A percentile compares a stretch with the other conserved stretches of the same genome.
phyloP scores from a whole-genome alignment of 2,329 filamentous ascomycete genomes.

The Polytolypa hystricis region DNA sequence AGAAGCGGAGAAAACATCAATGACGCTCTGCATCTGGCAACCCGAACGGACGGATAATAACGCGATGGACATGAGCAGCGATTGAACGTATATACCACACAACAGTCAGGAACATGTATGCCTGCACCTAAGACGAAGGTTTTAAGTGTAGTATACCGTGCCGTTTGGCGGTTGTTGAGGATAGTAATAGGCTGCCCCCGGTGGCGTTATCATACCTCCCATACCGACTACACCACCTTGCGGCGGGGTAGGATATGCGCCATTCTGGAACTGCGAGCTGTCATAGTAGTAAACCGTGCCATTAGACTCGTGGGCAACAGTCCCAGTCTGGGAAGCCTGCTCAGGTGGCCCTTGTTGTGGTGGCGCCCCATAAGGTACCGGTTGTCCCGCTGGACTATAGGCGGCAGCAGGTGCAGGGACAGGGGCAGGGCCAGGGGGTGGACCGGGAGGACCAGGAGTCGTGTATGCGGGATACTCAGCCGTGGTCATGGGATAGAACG shows the following conservation, averaged over 20 bases:
- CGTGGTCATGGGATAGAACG: conserved; percentile 54
- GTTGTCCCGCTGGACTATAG: conserved; percentile 29
- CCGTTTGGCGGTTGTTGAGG: conserved; percentile 42
- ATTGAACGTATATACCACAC: no score
- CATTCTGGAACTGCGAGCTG: conserved; percentile 53
- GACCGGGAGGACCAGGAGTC: conserved; percentile 37
- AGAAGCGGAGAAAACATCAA: no score
- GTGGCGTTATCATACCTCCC: conserved; percentile 66
- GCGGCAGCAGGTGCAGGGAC: neutral
- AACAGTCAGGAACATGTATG: no score
- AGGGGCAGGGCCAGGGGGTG: neutral
- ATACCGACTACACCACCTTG: conserved; percentile 53
- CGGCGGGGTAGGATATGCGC: conserved; percentile 34
- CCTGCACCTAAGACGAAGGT: no score
- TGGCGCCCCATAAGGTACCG: conserved; percentile 27
- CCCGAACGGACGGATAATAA: conserved; percentile 9
- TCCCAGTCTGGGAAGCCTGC: conserved; percentile 37
- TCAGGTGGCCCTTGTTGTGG: conserved; percentile 17
- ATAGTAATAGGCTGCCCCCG: conserved; percentile 43
- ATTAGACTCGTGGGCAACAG: conserved; percentile 76
- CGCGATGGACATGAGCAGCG: no score
- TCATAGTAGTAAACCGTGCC: conserved; percentile 96
- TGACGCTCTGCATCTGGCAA: no score
- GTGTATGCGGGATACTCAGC: conserved; percentile 33
- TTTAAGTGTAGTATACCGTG: conserved; percentile 48